Percentiles rank a stretch among this genome's conserved stretches.
These are phyloP conservation scores for Coemansia sp. DNA, from an alignment of 192 early-diverging fungal species.

Conservation along the genomic window DNA sequence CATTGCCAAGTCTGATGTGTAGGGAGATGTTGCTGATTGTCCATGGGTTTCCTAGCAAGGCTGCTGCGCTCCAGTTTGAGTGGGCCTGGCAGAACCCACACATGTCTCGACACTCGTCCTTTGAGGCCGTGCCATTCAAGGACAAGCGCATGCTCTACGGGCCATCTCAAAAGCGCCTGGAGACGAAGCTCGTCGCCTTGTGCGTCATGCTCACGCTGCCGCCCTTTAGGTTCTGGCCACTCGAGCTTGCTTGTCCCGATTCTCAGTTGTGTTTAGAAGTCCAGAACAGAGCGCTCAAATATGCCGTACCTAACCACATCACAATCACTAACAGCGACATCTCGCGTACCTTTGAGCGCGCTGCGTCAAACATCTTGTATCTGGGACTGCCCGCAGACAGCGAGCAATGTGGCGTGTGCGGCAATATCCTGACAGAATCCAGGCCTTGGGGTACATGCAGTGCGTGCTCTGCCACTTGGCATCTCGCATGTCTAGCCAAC, in stretches of 20 bases:
- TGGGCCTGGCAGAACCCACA: conserved; percentile 54
- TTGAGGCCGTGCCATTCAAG: conserved; percentile 18
- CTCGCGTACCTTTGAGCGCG: conserved; percentile 12
- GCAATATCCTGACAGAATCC: conserved; percentile 5
- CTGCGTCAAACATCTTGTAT: conserved; percentile 1
- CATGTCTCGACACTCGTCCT: conserved; percentile 34
- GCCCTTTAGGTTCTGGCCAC: conserved; percentile 44
- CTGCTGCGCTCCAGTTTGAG: conserved; percentile 45
- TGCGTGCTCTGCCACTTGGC: conserved; percentile 30
- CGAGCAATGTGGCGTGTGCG: conserved; percentile 31
- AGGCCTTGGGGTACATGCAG: conserved; percentile 37
- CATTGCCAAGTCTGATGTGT: neutral
- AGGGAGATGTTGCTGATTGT: conserved; percentile 48
- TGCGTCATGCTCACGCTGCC: conserved; percentile 29
- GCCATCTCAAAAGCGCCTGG: conserved; percentile 31
- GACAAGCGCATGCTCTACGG: conserved; percentile 31
- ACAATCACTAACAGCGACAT: conserved; percentile 13
- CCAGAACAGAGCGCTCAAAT: conserved; percentile 1
- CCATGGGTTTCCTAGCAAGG: conserved; percentile 48
- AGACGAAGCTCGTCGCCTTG: conserved; percentile 38
- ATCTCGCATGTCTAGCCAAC: conserved; percentile 34
- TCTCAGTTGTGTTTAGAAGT: conserved; percentile 15
- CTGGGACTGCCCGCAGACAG: conserved; percentile 35
- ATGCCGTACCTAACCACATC: conserved; percentile 19
- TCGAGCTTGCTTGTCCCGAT: conserved; percentile 24